Evolutionary conservation across 371 early-diverging fungal species (phyloP).

Genomic region (Saksenaea oblongispora): DNA sequence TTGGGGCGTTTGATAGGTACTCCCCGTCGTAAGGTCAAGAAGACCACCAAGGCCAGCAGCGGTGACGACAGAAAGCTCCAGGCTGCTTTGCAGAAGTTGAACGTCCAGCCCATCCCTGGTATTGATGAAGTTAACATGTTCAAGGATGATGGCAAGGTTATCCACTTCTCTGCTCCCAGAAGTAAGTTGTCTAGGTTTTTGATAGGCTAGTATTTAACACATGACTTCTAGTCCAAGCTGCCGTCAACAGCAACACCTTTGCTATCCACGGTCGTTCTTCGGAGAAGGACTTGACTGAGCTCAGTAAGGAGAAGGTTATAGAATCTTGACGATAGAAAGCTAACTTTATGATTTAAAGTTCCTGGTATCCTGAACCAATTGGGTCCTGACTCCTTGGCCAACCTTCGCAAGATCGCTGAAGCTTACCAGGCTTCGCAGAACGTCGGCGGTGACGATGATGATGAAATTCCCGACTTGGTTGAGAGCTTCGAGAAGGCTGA

Average conservation of each 20-base stretch:
- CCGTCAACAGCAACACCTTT: slow-evolving; percentile 88
- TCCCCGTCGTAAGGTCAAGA: slow-evolving; percentile 89
- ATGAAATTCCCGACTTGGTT: slow-evolving; percentile 80
- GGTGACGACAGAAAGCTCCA: slow-evolving; percentile 85
- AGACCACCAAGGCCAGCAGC: slow-evolving; percentile 33
- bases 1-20: slow-evolving; percentile 65
- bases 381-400: slow-evolving; percentile 91
- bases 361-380: slow-evolving; percentile 95
- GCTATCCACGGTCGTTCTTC: slow-evolving; percentile 87
- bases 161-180: slow-evolving; percentile 91
- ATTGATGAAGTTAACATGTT: slow-evolving; percentile 99
- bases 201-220: not conserved
- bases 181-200: slow-evolving; percentile 53
- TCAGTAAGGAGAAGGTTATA: slow-evolving; percentile 31
- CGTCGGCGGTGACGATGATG: slow-evolving; percentile 59
- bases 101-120: slow-evolving; percentile 79
- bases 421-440: slow-evolving; percentile 71
- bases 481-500: slow-evolving; percentile 62
- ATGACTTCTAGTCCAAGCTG: slow-evolving; percentile 69
- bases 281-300: slow-evolving; percentile 90
- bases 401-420: slow-evolving; percentile 88
- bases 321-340: not conserved
- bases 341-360: slow-evolving; percentile 40
- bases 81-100: slow-evolving; percentile 83
- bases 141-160: slow-evolving; percentile 90